Evolutionary conservation across 129 eudicot species (phyloP).

Genomic region (Gnaphalium uliginosum): DNA sequence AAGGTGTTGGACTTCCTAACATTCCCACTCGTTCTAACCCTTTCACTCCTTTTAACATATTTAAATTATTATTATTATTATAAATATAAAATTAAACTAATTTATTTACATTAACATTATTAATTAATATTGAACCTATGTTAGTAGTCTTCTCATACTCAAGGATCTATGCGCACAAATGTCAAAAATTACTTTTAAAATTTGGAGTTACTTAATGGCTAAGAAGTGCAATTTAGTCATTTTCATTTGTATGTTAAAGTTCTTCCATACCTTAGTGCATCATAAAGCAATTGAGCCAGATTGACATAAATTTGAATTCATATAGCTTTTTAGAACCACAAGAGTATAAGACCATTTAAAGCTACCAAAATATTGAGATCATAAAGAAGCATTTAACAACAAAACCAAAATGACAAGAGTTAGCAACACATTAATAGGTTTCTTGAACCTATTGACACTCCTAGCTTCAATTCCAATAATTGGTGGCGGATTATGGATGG

Average conservation of each 20-base stretch:
- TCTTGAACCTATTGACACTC: conserved; percentile 82
- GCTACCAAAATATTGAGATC: conserved; percentile 22
- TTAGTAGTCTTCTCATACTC: not conserved
- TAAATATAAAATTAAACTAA: too few species aligned
- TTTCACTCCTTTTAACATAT: not conserved
- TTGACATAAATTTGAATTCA: conserved; percentile 30
- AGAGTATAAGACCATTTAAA: conserved; percentile 23
- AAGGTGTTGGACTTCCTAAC: conserved; percentile 29
- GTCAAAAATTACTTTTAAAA: conserved; percentile 3
- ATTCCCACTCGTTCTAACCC: conserved; percentile 15
- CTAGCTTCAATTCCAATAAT: conserved; percentile 79
- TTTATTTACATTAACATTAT: too few species aligned
- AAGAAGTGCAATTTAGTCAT: conserved; percentile 56
- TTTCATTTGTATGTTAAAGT: conserved; percentile 34
- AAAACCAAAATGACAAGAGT: conserved; percentile 50
- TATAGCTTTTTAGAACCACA: conserved; percentile 31
- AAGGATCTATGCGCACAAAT: conserved; percentile 15
- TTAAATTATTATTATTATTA: not conserved
- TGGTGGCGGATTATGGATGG: conserved; percentile 89
- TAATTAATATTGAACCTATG: not conserved
- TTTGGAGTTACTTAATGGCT: conserved; percentile 58
- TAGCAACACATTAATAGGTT: conserved; percentile 88
- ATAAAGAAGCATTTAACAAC: conserved; percentile 16
- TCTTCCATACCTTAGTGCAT: conserved; percentile 39
- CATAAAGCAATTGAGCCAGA: conserved; percentile 47